phyloP scores from a whole-genome alignment of 2,329 filamentous ascomycete genomes.

The Colletotrichum sp. region DNA sequence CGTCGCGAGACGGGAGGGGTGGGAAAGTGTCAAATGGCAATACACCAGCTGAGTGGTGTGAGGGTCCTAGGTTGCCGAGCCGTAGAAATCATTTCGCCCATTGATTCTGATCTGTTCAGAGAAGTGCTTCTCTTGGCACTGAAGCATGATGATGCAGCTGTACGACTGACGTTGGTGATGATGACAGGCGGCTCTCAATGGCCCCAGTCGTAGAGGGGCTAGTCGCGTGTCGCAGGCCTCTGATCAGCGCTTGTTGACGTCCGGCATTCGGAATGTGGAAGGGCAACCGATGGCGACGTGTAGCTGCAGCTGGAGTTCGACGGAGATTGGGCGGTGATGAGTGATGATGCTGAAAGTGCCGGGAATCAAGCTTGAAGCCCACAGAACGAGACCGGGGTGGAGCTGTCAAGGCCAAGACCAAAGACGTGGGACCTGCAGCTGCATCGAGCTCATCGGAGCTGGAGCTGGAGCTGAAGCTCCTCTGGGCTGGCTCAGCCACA shows the following conservation, averaged over 20 bases:
- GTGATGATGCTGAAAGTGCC: neutral
- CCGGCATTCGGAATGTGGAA: neutral
- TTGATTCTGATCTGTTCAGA: neutral
- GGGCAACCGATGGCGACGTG: neutral
- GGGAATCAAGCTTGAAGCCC: neutral
- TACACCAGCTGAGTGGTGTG: neutral
- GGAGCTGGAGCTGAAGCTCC: neutral
- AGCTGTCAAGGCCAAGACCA: neutral
- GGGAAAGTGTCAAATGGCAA: constrained; percentile 9
- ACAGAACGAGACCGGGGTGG: neutral
- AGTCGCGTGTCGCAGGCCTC: neutral
- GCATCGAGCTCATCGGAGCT: neutral
- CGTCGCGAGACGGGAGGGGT: constrained; percentile 6
- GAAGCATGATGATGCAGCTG: neutral
- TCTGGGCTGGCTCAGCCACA: neutral
- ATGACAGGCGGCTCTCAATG: neutral
- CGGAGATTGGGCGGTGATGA: neutral
- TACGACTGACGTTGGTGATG: neutral
- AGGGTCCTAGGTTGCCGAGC: neutral
- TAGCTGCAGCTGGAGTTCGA: neutral
- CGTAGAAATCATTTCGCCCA: neutral
- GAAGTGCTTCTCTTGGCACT: neutral
- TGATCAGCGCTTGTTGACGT: neutral
- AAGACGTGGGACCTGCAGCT: neutral
- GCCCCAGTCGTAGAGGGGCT: neutral